Percentiles rank a stretch among this genome's conserved stretches.
Evolutionary conservation across 805 yeast genomes (phyloP).

Genomic region (Candida tibetensis): DNA sequence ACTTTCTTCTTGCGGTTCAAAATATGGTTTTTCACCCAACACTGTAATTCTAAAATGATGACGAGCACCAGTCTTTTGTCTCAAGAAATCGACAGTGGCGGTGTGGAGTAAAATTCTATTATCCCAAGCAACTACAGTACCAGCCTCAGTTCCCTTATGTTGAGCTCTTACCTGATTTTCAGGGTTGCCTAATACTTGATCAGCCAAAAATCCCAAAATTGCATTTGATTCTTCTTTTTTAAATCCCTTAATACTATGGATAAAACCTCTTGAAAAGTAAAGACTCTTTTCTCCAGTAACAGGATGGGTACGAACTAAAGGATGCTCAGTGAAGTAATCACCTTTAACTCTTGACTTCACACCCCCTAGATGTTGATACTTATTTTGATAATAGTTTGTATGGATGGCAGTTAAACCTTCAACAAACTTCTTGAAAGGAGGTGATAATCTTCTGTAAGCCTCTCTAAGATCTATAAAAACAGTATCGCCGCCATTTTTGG

Average conservation of each 20-base stretch:
- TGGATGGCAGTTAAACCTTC: slow-evolving; percentile 23
- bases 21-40: slow-evolving; percentile 26
- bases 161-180: slow-evolving; percentile 25
- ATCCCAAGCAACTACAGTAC: slow-evolving; percentile 26
- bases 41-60: slow-evolving; percentile 27
- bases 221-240: slow-evolving; percentile 21
- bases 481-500: slow-evolving; percentile 27
- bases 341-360: slow-evolving; percentile 17
- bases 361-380: slow-evolving; percentile 12
- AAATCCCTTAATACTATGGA: slow-evolving; percentile 21
- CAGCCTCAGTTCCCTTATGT: slow-evolving; percentile 22
- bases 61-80: slow-evolving; percentile 20
- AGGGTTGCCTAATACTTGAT: slow-evolving; percentile 21
- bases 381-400: slow-evolving; percentile 21
- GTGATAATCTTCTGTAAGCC: slow-evolving; percentile 25
- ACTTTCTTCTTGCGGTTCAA: slow-evolving; percentile 4
- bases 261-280: slow-evolving; percentile 21
- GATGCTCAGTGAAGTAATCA: slow-evolving; percentile 23
- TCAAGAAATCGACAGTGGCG: slow-evolving; percentile 23
- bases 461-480: slow-evolving; percentile 25
- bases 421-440: slow-evolving; percentile 19
- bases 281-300: slow-evolving; percentile 26
- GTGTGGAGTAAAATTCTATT: slow-evolving; percentile 23
- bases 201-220: slow-evolving; percentile 20
- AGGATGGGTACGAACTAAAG: slow-evolving; percentile 27